Evolutionary conservation across 2,329 filamentous ascomycete species (phyloP), one percentile per base, ranked within the genome.

Genomic region (Rhinocladiella similis): DNA sequence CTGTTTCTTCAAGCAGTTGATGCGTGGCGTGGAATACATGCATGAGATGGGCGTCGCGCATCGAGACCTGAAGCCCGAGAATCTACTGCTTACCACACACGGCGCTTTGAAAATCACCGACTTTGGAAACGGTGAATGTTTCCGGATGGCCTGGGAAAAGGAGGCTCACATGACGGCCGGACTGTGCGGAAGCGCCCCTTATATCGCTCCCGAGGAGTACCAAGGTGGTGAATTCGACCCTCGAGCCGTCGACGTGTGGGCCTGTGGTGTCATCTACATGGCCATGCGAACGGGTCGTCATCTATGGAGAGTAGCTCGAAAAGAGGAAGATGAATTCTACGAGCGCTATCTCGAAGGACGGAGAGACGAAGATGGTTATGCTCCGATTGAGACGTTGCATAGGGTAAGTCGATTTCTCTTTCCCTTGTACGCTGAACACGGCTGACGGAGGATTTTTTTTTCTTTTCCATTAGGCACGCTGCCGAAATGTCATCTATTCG

Each of bases 21-120:
- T 99, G 93, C 90, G 94, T 55, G 94, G 94, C 60, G 94, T 99
- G 50, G 93, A 97, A 74, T 99, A 99, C 73, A 91, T 99, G 79
- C 94, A 99, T 75, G 93, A 97, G 71, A 99, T 97, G 94, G 94
- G 94, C 54, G 94, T 99, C 22, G 93, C 94, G 12, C 94, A 99
- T 72, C 89, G 94, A 60, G 94, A 99, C 68, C 77, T 99, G 45
- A 99, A 99, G 74, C 94, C 94, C 0, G 94, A 99, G 73, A 99
- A 99, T 66, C 81, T 99, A 12, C 85, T 99, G 1, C 81, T 99
- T 54, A 99, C 94, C 3, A 94, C 90, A 0, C 90, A 92, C 63
- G 94, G 94, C 56, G 90, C 86, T 13, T 84, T 99, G 65, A 99
- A 99, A 70, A 99, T 99, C 63, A 97, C 94, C 25, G 94, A 99